Evolutionary conservation across 352 stramenopile genomes (phyloP), one percentile per base, ranked within the genome.

Genomic region (Pythium periplocum): DNA sequence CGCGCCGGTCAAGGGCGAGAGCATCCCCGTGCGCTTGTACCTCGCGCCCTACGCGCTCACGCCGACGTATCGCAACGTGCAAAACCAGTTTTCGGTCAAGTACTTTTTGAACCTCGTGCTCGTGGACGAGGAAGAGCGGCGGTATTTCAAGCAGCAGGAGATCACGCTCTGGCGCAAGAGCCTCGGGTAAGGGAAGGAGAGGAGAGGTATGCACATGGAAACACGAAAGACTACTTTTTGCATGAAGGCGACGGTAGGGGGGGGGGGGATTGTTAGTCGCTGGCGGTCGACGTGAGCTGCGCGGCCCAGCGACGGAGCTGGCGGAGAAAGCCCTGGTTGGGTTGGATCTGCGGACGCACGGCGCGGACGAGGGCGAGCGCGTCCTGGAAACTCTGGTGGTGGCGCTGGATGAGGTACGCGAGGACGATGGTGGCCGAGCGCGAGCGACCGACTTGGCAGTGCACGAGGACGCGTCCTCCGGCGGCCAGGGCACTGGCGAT

Each of bases 141-240:
- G 96, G 35, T 99, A 99, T 69, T 99, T 99, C 62, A 99, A 99
- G 67, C 96, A 99, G 68, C 96, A 99, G 71, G 96, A 99, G 73
- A 98, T 99, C 62, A 96, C 86, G 48, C 68, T 99, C 30, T 99
- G 95, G 93, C 86, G 95, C 31, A 87, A 87, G 47, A 57, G 35
- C 7, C 57, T 82, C 38, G 75, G 68, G 4, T 80, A 62, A 53
- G 10, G 31, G 55, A 10, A 49, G 26, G 17, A 26, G 17, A 26
- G 17, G 17, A 26, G 17, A 26, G 17, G 17, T 26, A 26, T 26
- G 17, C 17, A 26, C 17, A 26, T 26, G 17, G 17, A 26, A 26
- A 26, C 17, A 26, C 17, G 17, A 26, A 26, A 26, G 17, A 26
- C 17, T 26, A 26, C 17, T 26, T 26, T 26, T 0, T 26, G 17